Base-by-base conservation (phyloP, 176 grass and related monocot genomes). In the Thinopyrum elongatum region DNA sequence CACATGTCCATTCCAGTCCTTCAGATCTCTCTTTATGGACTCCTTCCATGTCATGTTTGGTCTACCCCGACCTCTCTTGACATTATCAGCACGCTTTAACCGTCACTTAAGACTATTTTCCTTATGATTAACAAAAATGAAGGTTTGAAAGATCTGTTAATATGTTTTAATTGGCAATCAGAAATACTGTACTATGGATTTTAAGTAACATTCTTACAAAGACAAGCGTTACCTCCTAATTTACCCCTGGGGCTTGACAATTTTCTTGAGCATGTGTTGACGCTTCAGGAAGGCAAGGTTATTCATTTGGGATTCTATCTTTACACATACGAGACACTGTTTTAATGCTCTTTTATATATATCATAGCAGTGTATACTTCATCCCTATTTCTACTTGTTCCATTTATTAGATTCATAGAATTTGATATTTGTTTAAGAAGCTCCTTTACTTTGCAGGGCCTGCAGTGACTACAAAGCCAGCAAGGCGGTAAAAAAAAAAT, bases 401-500 rank as follows among this genome's bases (percentile, higher is more conserved):
- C 39, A 27, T 87, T 83, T 15, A 33, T 17, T 34, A 27, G 22
- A 47, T 80, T 84, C 12, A 60, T 7, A 58, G 34, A 28, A 57
- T 69, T 36, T 53, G 51, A 63, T 83, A 5, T 90, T 51, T 70
- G 6, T 25, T 70, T 53, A 30, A 81, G 23, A 67, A 84, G 35
- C 26, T 70, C 39, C 4, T 82, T 77, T 87, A 61, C 5, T 69
- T 85, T 85, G 77, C 86, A 86, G 72, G 81, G 39, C 39, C 58
- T 90, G 72, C 65, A 41, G 77, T 71, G 63, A 70, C 76, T 77
- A 71, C 38, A 63, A 79, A 74, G 73, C 44, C 7, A 74, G 44
- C 10, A 34, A 71, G 66, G 51, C 22, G 84, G 63, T 70, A 64
- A 16, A 67, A 53, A 67, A 53, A 70, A 34, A 61, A 47, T 85